Evolutionary conservation across 495 filamentous ascomycete genomes (phyloP).

Genomic region (Friedmanniomyces simplex): DNA sequence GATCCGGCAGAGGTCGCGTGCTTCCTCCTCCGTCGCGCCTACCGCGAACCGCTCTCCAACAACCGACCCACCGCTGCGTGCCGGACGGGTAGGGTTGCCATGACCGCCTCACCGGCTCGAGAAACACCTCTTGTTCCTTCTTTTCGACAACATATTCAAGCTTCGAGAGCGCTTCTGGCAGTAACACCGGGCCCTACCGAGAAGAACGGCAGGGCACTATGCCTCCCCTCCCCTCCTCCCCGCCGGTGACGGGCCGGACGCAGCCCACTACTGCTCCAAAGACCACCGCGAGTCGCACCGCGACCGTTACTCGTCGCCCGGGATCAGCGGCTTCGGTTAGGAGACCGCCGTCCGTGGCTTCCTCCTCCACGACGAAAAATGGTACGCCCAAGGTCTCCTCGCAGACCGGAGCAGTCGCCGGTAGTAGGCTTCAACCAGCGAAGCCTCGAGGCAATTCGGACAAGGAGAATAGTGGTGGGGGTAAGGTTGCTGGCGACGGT

Average conservation of each 20-base stretch:
- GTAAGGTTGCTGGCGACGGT: neutral
- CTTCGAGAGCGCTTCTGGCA: neutral
- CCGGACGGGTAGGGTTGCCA: too few relatives aligned
- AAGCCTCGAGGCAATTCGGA: neutral
- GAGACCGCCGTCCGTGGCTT: neutral
- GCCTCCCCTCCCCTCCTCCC: neutral
- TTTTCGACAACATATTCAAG: neutral
- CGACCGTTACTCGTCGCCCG: neutral
- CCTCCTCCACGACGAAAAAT: neutral
- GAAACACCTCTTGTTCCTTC: too few relatives aligned
- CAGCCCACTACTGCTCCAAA: neutral
- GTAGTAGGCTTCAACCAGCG: neutral
- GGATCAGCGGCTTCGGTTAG: slow-evolving; percentile 1
- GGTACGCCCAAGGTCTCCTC: neutral
- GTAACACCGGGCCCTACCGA: neutral
- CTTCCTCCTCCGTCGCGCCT: too few relatives aligned
- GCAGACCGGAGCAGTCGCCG: neutral
- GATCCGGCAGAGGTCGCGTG: too few relatives aligned
- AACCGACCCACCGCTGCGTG: too few relatives aligned
- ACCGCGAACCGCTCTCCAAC: too few relatives aligned
- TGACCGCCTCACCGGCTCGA: too few relatives aligned
- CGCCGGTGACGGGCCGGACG: neutral
- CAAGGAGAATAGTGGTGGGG: slow-evolving; percentile 7
- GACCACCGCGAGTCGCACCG: neutral
- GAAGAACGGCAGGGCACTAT: too few relatives aligned